Conservation (phyloP, 2,329 filamentous ascomycete genomes). For the Tolypocladium tundrense region DNA sequence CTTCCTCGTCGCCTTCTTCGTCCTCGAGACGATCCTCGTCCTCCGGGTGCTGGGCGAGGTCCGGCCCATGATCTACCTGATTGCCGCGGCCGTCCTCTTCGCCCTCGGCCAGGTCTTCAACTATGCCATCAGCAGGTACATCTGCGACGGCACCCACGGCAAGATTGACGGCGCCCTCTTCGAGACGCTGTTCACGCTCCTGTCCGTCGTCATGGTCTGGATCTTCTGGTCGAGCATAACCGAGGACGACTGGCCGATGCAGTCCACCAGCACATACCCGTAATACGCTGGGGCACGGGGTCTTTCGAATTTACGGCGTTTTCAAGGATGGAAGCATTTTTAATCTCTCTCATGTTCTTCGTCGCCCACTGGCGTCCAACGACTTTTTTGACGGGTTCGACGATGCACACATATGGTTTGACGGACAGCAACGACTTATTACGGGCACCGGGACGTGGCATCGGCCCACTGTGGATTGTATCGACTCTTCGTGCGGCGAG, state of each 20-base stretch:
- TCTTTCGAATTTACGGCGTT: slow-evolving; percentile 11
- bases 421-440: slow-evolving; percentile 1
- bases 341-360: slow-evolving; percentile 7
- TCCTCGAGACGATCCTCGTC: slow-evolving; percentile 76
- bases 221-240: slow-evolving; percentile 98
- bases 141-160: slow-evolving; percentile 72
- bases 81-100: slow-evolving; percentile 67
- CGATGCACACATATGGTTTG: slow-evolving; percentile 5
- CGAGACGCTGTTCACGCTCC: slow-evolving; percentile 82
- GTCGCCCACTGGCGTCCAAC: slow-evolving; percentile 2
- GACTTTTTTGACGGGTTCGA: slow-evolving; percentile 5
- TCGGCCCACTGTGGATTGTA: not conserved
- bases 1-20: slow-evolving; percentile 79
- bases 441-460: not conserved
- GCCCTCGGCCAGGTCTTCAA: slow-evolving; percentile 92
- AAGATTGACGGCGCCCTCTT: slow-evolving; percentile 92
- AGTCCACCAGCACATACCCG: slow-evolving; percentile 31
- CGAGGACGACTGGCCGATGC: slow-evolving; percentile 89
- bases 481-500: not conserved
- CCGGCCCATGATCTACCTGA: slow-evolving; percentile 85
- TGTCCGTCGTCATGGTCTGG: slow-evolving; percentile 78
- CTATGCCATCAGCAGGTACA: slow-evolving; percentile 83
- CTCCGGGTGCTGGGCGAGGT: slow-evolving; percentile 77
- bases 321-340: slow-evolving; percentile 10
- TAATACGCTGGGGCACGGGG: slow-evolving; percentile 5